phyloP scores from a whole-genome alignment of 2,329 filamentous ascomycete species.

The Emmonsia crescens region DNA sequence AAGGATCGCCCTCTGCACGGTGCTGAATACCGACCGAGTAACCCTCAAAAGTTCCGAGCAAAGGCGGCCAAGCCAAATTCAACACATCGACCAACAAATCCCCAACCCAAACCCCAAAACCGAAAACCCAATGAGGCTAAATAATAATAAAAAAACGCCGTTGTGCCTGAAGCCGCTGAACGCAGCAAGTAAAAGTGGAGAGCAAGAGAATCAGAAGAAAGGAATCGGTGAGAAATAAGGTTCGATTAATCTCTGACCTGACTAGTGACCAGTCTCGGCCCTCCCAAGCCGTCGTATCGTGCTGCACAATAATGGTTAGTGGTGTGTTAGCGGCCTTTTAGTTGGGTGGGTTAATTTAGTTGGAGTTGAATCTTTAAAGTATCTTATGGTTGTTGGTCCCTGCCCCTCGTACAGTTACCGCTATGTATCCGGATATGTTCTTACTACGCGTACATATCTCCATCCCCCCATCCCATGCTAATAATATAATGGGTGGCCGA shows the following conservation, averaged over 20 bases:
- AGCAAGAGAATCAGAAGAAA: neutral
- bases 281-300: neutral
- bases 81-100: neutral
- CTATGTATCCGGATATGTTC: neutral
- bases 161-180: neutral
- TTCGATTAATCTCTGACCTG: neutral
- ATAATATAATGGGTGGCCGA: neutral
- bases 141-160: neutral
- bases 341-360: neutral
- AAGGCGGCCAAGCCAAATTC: neutral
- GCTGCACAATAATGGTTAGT: neutral
- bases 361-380: neutral
- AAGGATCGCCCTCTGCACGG: no score
- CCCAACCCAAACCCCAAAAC: neutral
- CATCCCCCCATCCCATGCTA: neutral
- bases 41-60: neutral
- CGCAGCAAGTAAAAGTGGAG: neutral
- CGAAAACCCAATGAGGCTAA: no score
- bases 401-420: no score
- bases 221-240: neutral
- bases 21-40: no score
- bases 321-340: neutral
- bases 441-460: no score
- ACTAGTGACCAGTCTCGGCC: neutral
- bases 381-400: no score